Evolutionary conservation across 2,329 filamentous ascomycete species (phyloP).

Genomic region (Helotiales sp.): DNA sequence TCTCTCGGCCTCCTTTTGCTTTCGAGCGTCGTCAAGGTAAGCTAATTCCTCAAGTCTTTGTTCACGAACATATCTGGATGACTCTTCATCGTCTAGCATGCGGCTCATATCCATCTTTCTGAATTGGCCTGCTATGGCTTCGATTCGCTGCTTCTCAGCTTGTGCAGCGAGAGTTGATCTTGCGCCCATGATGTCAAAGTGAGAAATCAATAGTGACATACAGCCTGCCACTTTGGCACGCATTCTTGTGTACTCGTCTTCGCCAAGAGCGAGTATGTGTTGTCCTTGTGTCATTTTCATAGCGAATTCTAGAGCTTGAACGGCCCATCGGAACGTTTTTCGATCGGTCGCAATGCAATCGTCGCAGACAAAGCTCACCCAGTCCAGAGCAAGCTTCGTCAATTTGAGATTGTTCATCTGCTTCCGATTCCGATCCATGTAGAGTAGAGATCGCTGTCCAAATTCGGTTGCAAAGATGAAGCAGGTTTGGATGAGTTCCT

Average conservation of each 20-base stretch:
- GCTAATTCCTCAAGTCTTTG: conserved; percentile 76
- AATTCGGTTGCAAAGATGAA: conserved; percentile 99
- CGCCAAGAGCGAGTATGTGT: conserved; percentile 88
- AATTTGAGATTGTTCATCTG: conserved; percentile 98
- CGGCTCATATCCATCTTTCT: conserved; percentile 78
- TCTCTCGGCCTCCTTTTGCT: conserved; percentile 80
- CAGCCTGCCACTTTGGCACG: conserved; percentile 91
- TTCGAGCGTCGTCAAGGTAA: conserved; percentile 77
- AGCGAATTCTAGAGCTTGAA: conserved; percentile 91
- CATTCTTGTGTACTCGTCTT: conserved; percentile 83
- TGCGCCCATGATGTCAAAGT: conserved; percentile 99
- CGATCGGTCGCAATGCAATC: conserved; percentile 93
- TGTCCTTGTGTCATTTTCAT: conserved; percentile 97
- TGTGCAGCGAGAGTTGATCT: conserved; percentile 91
- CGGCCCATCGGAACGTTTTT: conserved; percentile 97
- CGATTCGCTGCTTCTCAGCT: conserved; percentile 86
- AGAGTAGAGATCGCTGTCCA: conserved; percentile 88
- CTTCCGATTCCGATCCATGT: conserved; percentile 93
- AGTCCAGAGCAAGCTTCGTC: conserved; percentile 90
- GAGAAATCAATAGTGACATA: conserved; percentile 95
- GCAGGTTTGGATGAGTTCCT: conserved; percentile 95
- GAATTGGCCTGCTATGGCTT: conserved; percentile 77
- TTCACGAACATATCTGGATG: conserved; percentile 72
- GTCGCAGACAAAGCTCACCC: conserved; percentile 97
- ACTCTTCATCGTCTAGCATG: conserved; percentile 82